A percentile compares a stretch with the other conserved stretches of the same genome.
These are phyloP conservation scores for Artemisia annua DNA, from an alignment of 129 eudicot genomes.

Conservation along the genomic window DNA sequence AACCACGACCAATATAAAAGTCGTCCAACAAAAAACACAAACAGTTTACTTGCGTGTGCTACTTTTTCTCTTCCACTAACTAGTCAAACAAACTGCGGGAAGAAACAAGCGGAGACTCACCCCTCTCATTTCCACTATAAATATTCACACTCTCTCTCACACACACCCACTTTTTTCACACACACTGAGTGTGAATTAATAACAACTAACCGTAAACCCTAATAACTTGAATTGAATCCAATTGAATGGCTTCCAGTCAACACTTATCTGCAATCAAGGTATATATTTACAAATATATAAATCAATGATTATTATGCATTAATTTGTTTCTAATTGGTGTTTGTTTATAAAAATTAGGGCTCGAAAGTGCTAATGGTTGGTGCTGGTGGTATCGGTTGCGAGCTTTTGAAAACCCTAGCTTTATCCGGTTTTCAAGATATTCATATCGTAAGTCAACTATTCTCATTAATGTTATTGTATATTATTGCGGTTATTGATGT, in stretches of 20 bases:
- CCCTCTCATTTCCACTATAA: too few relatives aligned
- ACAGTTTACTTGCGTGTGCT: too few relatives aligned
- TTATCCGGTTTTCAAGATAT: slow-evolving; percentile 87
- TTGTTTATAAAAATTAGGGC: slow-evolving; percentile 37
- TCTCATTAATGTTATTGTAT: background rate
- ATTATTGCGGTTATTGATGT: background rate
- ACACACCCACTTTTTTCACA: too few relatives aligned
- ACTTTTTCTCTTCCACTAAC: too few relatives aligned
- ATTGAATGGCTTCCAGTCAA: slow-evolving; percentile 53
- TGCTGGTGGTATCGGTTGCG: slow-evolving; percentile 98
- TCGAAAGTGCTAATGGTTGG: slow-evolving; percentile 96
- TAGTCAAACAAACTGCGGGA: too few relatives aligned
- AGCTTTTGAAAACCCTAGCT: slow-evolving; percentile 96
- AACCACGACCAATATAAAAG: too few relatives aligned
- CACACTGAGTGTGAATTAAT: too few relatives aligned
- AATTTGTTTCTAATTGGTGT: background rate
- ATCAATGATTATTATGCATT: background rate
- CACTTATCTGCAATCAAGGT: slow-evolving; percentile 70
- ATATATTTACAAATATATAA: background rate
- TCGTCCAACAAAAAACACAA: too few relatives aligned
- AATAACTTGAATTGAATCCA: too few relatives aligned
- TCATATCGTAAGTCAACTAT: slow-evolving; percentile 64
- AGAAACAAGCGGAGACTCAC: too few relatives aligned
- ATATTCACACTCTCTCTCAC: too few relatives aligned
- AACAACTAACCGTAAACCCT: too few relatives aligned